Base-by-base conservation (phyloP, 306 rosid genomes). In the Medicago lupulina region DNA sequence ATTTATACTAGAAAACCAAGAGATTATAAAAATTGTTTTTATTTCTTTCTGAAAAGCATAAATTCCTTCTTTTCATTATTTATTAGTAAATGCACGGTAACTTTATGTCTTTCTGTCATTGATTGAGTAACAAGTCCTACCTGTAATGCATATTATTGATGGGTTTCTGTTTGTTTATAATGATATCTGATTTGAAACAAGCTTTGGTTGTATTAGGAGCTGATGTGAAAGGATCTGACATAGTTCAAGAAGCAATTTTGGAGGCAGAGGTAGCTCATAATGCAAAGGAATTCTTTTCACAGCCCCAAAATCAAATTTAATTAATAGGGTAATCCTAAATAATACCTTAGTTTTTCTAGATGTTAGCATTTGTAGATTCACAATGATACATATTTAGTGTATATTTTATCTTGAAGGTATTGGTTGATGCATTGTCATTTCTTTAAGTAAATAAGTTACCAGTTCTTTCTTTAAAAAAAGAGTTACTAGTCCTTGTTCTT, bases 231-330 rank as follows among this genome's bases (percentile, higher is more conserved):
- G 98, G 97, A 79, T 89, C 94, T 36, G 94, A 91, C 79, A 63
- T 89, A 76, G 83, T 93, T 57, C 84, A 87, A 75, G 97, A 92
- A 86, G 98, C 97, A 46, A 73, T 90, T 41, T 50, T 92, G 81
- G 97, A 91, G 88, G 91, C 98, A 82, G 96, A 92, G 78, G 93
- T 94, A 50, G 96, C 97, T 62, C 89, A 54, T 69, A 92, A 74
- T 2, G 96, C 97, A 75, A 92, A 95, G 83, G 89, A 92, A 51
- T 92, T 92, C 88, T 87, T 92, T 85, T 89, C 93, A 15, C 87
- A 81, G 51, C 95, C 91, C 59, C 86, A 87, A 80, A 92, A 77
- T 71, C 88, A 90, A 81, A 71, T 76, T 64, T 76, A 80, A 85
- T 38, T 47, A 76, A 60, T 76, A 68, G 60, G 75, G 71, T 82